A percentile compares a stretch with the other conserved stretches of the same genome.
Evolutionary conservation across 805 yeast genomes (phyloP).

Genomic region (Ogataea polymorpha): DNA sequence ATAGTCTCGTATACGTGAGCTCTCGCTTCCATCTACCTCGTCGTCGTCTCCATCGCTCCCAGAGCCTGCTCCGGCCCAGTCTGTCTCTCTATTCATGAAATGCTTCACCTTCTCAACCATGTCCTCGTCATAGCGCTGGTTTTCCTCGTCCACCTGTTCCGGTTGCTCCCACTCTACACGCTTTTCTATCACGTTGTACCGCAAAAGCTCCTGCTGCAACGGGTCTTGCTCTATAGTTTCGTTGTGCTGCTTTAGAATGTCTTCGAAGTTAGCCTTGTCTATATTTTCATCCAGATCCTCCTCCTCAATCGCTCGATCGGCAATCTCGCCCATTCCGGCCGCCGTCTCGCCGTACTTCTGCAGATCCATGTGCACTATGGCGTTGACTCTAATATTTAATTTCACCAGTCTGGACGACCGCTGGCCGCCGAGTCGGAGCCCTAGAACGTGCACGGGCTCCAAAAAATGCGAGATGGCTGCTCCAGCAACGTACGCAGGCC

Average conservation of each 20-base stretch:
- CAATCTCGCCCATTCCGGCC: conserved; percentile 3
- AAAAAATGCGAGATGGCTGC: conserved; percentile 12
- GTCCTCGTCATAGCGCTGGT: conserved; percentile 18
- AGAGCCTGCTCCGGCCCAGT: background rate
- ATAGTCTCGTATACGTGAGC: conserved; percentile 16
- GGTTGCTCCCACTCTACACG: conserved; percentile 19
- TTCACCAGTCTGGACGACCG: conserved; percentile 1
- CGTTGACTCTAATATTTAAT: conserved; percentile 10
- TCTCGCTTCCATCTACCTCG: conserved; percentile 15
- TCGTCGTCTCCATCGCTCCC: no score
- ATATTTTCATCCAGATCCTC: background rate
- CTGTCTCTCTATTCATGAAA: conserved; percentile 18
- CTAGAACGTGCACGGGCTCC: conserved; percentile 1
- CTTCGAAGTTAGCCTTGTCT: background rate
- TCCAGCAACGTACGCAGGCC: conserved; percentile 14
- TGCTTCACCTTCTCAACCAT: conserved; percentile 24
- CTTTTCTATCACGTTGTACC: conserved; percentile 20
- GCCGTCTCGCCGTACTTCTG: conserved; percentile 1
- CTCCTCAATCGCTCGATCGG: conserved; percentile 6
- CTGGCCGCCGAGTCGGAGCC: background rate
- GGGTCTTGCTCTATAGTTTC: conserved; percentile 15
- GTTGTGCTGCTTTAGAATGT: conserved; percentile 15
- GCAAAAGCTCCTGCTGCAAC: conserved; percentile 31
- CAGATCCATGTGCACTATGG: conserved; percentile 11
- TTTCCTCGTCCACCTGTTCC: conserved; percentile 2